Conservation (phyloP, 2,329 filamentous ascomycete genomes). For the Fusarium chaquense region DNA sequence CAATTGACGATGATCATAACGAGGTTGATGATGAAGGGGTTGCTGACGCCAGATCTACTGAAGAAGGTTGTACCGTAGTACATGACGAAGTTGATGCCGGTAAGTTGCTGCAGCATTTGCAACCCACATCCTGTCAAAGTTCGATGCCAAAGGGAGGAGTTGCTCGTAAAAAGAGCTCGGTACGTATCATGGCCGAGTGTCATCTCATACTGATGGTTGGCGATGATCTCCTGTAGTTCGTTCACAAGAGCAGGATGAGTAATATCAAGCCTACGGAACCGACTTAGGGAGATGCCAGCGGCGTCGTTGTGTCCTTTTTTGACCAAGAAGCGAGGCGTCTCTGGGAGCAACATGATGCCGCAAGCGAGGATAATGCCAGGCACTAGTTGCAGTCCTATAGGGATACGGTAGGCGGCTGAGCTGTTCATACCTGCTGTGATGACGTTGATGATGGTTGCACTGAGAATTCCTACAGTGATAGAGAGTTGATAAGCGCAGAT, state of each 20-base stretch:
- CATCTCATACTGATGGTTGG: conserved; percentile 80
- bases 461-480: conserved; percentile 77
- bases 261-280: conserved; percentile 77
- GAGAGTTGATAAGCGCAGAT: conserved; percentile 82
- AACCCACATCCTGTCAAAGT: conserved; percentile 78
- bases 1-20: conserved; percentile 84
- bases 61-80: conserved; percentile 83
- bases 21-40: conserved; percentile 76
- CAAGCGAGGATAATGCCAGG: conserved; percentile 78
- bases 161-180: conserved; percentile 69
- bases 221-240: conserved; percentile 79
- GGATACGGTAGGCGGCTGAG: conserved; percentile 78
- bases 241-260: conserved; percentile 79
- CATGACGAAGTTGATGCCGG: conserved; percentile 81
- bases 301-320: conserved; percentile 74
- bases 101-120: conserved; percentile 84
- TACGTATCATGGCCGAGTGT: conserved; percentile 72
- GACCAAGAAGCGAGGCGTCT: conserved; percentile 82
- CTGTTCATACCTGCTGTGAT: conserved; percentile 67
- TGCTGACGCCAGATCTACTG: conserved; percentile 67
- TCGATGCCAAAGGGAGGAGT: conserved; percentile 74
- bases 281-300: conserved; percentile 76
- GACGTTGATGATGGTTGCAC: conserved; percentile 77
- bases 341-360: conserved; percentile 79
- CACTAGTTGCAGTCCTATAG: conserved; percentile 79